Evolutionary conservation across 225 moss, liverwort and hornwort genomes (phyloP).

Genomic region (Asterella californica): DNA sequence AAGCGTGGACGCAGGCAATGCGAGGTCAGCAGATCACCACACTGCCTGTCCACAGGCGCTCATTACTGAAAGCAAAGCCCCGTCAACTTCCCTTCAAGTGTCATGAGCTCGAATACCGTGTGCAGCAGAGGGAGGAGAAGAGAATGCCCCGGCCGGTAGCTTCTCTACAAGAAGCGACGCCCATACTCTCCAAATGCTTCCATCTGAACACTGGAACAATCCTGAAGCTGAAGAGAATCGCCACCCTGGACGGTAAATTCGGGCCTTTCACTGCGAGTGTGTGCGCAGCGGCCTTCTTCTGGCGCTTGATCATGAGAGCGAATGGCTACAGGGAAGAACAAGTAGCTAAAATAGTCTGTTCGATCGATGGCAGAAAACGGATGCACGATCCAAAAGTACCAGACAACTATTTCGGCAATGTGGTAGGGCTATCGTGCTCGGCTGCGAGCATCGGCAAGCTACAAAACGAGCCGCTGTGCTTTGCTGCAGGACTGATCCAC

Average conservation of each 20-base stretch:
- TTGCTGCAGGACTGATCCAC: conserved; percentile 7
- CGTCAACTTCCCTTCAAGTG: neutral
- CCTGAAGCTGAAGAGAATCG: conserved; percentile 3
- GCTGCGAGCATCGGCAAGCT: neutral
- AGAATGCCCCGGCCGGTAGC: conserved; percentile 10
- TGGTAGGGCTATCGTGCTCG: conserved; percentile 19
- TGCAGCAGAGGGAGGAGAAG: conserved; percentile 16
- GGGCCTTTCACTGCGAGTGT: conserved; percentile 1
- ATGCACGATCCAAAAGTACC: neutral
- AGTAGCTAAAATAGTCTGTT: conserved; percentile 6
- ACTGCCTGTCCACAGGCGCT: conserved; percentile 1
- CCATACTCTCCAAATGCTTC: conserved; percentile 19
- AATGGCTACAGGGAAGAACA: conserved; percentile 7
- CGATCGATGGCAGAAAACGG: conserved; percentile 18
- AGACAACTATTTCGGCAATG: conserved; percentile 19
- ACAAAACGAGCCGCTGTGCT: conserved; percentile 4
- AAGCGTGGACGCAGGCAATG: conserved; percentile 26
- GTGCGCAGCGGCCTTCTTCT: conserved; percentile 1
- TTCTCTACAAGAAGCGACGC: neutral
- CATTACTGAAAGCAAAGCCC: conserved; percentile 7
- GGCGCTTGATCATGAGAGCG: conserved; percentile 25
- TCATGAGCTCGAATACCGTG: conserved; percentile 13
- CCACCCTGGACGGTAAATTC: neutral
- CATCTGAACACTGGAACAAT: neutral
- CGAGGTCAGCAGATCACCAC: conserved; percentile 6